Conservation (phyloP, 805 yeast species). For the Saturnispora gosingensis region DNA sequence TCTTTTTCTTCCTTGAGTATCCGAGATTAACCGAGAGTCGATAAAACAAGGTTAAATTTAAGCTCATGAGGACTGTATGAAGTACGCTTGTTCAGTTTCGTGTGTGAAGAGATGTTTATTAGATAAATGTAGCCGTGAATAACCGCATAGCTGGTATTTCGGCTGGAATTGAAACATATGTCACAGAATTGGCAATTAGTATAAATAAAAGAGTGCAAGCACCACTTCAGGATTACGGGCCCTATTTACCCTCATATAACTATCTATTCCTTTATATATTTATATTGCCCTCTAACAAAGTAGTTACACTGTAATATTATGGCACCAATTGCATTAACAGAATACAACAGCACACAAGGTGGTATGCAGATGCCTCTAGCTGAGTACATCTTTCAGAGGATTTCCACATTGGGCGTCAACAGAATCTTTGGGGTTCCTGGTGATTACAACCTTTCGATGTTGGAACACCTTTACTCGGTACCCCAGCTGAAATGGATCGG, state of each 20-base stretch:
- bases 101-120: no score
- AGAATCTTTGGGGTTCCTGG: constrained; percentile 76
- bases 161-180: neutral
- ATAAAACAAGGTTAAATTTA: neutral
- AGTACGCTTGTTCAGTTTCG: no score
- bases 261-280: neutral
- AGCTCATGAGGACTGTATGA: neutral
- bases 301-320: neutral
- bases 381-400: constrained; percentile 53
- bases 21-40: neutral
- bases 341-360: neutral
- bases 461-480: constrained; percentile 57
- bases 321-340: constrained; percentile 17
- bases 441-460: constrained; percentile 56
- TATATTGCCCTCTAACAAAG: neutral
- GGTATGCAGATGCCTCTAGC: constrained; percentile 38
- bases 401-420: constrained; percentile 45
- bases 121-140: neutral
- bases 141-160: neutral
- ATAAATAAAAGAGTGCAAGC: neutral
- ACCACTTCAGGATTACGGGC: neutral
- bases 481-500: constrained; percentile 60
- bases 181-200: neutral
- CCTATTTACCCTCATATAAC: neutral
- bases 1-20: neutral